Conservation (phyloP, 2,329 filamentous ascomycete species). For the Fusarium sp. region DNA sequence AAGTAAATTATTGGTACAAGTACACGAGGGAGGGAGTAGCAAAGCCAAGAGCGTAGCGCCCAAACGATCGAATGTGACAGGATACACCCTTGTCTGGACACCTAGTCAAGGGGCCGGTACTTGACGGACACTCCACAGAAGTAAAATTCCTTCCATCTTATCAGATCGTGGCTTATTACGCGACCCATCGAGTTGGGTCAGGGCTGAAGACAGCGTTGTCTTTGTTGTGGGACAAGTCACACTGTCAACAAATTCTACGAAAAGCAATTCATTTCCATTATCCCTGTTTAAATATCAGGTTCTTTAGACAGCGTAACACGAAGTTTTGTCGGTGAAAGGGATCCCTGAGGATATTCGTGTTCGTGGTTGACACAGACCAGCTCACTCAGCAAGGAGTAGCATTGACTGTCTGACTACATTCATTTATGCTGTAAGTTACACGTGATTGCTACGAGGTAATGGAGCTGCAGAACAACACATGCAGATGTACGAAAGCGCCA, state of each 20-base stretch:
- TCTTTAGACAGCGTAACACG: constrained; percentile 1
- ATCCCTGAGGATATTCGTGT: constrained; percentile 21
- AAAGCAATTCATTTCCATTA: constrained; percentile 28
- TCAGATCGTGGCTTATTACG: constrained; percentile 47
- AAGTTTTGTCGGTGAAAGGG: constrained; percentile 41
- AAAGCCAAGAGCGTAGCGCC: constrained; percentile 3
- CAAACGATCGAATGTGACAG: constrained; percentile 29
- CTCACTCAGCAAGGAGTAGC: constrained; percentile 19
- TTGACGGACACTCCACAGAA: constrained; percentile 43
- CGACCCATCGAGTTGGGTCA: constrained; percentile 40
- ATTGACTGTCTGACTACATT: constrained; percentile 32
- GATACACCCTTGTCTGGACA: constrained; percentile 20
- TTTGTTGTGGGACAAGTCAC: constrained; percentile 20
- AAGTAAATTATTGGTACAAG: constrained; percentile 15
- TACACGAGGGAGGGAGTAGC: constrained; percentile 1
- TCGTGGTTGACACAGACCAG: constrained; percentile 28
- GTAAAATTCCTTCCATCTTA: constrained; percentile 46
- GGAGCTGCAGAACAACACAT: constrained; percentile 18
- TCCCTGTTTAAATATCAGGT: constrained; percentile 14
- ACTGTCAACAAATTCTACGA: constrained; percentile 1
- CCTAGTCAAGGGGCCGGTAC: constrained; percentile 30
- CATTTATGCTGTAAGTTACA: constrained; percentile 6
- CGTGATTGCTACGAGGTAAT: constrained; percentile 5
- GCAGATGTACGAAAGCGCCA: constrained; percentile 19
- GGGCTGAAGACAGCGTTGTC: constrained; percentile 21